These are phyloP conservation scores for Trichoderma semiorbis DNA, from an alignment of 2,329 filamentous ascomycete species.

Conservation along the genomic window DNA sequence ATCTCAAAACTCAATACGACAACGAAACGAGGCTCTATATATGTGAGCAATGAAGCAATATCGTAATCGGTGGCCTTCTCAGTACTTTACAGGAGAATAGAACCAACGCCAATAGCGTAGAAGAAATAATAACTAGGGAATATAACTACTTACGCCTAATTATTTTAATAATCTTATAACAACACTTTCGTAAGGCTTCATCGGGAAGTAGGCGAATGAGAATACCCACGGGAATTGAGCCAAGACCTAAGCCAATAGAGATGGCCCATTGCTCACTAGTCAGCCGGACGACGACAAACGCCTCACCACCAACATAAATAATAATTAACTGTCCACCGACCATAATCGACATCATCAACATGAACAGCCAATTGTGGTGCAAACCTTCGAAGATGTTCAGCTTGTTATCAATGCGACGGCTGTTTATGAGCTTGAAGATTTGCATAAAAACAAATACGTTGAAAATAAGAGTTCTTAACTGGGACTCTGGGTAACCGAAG, in stretches of 20 bases:
- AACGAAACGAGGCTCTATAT: too few relatives aligned
- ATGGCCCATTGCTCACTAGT: constrained; percentile 71
- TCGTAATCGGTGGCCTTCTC: too few relatives aligned
- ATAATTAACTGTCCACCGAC: constrained; percentile 69
- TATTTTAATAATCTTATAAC: neutral
- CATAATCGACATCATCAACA: constrained; percentile 66
- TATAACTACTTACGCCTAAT: neutral
- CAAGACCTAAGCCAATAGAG: constrained; percentile 69
- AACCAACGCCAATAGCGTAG: too few relatives aligned
- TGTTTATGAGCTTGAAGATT: constrained; percentile 66
- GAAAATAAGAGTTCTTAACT: constrained; percentile 48
- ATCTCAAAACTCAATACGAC: too few relatives aligned
- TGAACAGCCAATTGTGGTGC: constrained; percentile 65
- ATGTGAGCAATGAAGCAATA: too few relatives aligned
- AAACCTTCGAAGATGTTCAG: constrained; percentile 74
- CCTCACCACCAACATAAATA: constrained; percentile 64
- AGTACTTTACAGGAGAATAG: too few relatives aligned
- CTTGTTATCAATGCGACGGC: constrained; percentile 67
- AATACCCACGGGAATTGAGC: constrained; percentile 71
- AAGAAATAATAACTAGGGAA: too few relatives aligned
- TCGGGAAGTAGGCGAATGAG: constrained; percentile 50
- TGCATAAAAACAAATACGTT: constrained; percentile 72
- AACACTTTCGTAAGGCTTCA: neutral
- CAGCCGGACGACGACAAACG: constrained; percentile 53
- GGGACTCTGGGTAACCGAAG: constrained; percentile 42